Evolutionary conservation across 1,284 basidiomycete genomes (phyloP).

Genomic region (Phylloporus gajari): DNA sequence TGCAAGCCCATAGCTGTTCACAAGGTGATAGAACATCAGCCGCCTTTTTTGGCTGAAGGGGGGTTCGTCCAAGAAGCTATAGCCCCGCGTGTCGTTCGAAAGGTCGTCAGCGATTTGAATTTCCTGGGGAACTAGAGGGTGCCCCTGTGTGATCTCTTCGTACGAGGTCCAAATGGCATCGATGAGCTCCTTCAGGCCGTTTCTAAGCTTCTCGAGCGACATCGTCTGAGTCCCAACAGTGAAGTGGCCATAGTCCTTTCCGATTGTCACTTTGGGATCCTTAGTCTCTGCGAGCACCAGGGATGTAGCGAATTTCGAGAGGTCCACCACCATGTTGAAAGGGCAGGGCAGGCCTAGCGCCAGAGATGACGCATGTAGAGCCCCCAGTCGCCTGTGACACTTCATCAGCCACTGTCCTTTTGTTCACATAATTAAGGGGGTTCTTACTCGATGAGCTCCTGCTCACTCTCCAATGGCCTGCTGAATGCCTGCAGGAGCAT

Average conservation of each 20-base stretch:
- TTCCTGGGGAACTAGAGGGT: not conserved
- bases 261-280: conserved; percentile 1
- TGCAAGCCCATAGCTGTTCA: not conserved
- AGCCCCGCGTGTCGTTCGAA: not conserved
- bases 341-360: not conserved
- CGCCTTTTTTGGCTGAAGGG: not conserved
- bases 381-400: not conserved
- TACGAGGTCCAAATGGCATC: not conserved
- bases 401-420: too few relatives aligned
- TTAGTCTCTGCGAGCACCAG: not conserved
- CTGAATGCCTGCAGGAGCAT: too few relatives aligned
- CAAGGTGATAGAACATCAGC: not conserved
- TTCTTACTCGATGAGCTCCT: too few relatives aligned
- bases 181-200: not conserved
- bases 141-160: not conserved
- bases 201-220: not conserved
- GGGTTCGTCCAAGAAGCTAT: not conserved
- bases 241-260: not conserved
- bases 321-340: conserved; percentile 2
- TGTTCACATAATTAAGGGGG: too few relatives aligned
- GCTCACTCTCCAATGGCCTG: too few relatives aligned
- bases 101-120: not conserved
- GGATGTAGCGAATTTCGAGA: not conserved
- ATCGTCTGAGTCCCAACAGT: not conserved
- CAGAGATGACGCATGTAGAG: not conserved